Conservation (phyloP, 371 early-diverging fungal genomes). For the Mucor saturninus region DNA sequence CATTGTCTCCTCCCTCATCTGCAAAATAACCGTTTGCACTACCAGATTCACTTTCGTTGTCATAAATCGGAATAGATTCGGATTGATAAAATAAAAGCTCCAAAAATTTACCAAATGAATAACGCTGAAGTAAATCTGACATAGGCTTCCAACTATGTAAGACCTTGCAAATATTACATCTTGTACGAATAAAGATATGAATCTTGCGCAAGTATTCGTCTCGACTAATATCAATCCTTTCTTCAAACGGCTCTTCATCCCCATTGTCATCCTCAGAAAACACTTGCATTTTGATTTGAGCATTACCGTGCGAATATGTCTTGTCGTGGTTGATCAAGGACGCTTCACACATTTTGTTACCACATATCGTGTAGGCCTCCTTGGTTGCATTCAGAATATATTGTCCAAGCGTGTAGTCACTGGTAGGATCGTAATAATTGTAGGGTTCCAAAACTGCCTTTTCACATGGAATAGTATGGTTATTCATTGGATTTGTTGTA, state of each 20-base stretch:
- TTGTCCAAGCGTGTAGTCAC: slow-evolving; percentile 87
- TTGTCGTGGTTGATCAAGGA: slow-evolving; percentile 80
- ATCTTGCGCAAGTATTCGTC: slow-evolving; percentile 31
- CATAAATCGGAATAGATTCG: slow-evolving; percentile 33
- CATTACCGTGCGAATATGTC: slow-evolving; percentile 83
- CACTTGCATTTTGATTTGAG: slow-evolving; percentile 73
- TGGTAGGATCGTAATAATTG: slow-evolving; percentile 76
- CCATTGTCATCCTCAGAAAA: slow-evolving; percentile 19
- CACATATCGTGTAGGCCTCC: slow-evolving; percentile 68
- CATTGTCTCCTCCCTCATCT: slow-evolving; percentile 15
- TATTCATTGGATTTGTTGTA: slow-evolving; percentile 31
- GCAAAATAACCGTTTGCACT: neutral
- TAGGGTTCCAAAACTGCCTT: slow-evolving; percentile 76
- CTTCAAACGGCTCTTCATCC: slow-evolving; percentile 28
- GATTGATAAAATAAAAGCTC: slow-evolving; percentile 87
- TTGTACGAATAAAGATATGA: slow-evolving; percentile 82
- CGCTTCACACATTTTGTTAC: slow-evolving; percentile 70
- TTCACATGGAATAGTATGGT: slow-evolving; percentile 67
- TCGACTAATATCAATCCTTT: slow-evolving; percentile 26
- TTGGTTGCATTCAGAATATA: slow-evolving; percentile 85
- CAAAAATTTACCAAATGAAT: slow-evolving; percentile 95
- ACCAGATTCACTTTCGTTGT: neutral
- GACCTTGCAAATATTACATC: slow-evolving; percentile 72
- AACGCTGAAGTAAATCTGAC: slow-evolving; percentile 87
- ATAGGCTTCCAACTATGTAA: slow-evolving; percentile 53